Base-by-base conservation (phyloP, 139 green algal species). In the Picochlorum sp. region DNA sequence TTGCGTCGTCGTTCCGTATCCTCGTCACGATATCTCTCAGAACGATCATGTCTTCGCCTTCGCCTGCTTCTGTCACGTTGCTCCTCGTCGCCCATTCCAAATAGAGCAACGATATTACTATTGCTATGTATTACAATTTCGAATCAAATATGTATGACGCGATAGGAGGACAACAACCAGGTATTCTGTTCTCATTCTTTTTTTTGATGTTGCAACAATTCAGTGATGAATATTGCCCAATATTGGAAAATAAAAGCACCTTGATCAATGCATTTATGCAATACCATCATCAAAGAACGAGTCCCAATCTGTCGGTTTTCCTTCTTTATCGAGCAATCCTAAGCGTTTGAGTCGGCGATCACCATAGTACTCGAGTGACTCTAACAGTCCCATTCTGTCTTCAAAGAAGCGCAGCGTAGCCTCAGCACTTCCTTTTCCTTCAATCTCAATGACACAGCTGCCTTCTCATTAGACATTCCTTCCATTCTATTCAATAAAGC, bases 241-340 rank as follows among this genome's bases (percentile, higher is more conserved):
- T 26, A 26, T 26, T 30, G 26, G 26, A 7, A 30, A 30, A 1
- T 2, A 30, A 30, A 30, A 6, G 3, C 0, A 30, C 26, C 26
- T 30, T 30, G 28, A 30, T 30, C 4, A 15, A 20, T 51, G 45
- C 50, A n/a, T 21, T 80, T 57, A 81, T 8, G 75, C 75, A 24
- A 81, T 76, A n/a, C 62, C 61, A 32, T 81, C 78, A 38, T 84
- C 74, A 62, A 91, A 91, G 61, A 89, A 91, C 34, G 52, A 65
- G 64, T 88, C 79, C 57, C 81, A 91, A 11, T 83, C 88, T 15
- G 81, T 92, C 3, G 77, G 85, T 3, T 68, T 70, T 18, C 83
- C 86, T 49, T 83, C 68, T 37, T 92, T 85, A 63, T 96, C 88
- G 65, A 96, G 70, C 28, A 96, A 76, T 14, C 86, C 86, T 63